Conservation (phyloP, 345 rosid species). For the Orychophragmus violaceus region DNA sequence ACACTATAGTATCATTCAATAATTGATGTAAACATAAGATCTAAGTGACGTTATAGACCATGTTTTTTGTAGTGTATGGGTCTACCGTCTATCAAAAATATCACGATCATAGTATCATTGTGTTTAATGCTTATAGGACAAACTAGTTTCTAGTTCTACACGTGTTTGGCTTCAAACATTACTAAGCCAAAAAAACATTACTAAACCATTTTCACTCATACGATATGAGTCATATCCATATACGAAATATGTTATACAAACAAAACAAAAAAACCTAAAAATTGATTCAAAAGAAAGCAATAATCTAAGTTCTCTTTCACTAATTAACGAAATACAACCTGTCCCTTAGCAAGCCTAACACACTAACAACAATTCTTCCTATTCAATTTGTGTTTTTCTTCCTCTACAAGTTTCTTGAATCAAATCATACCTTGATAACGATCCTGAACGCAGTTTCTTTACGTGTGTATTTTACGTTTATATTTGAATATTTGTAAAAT, state of each 20-base stretch:
- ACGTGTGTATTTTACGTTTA: neutral
- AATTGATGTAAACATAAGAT: too few species aligned
- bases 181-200: too few species aligned
- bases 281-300: neutral
- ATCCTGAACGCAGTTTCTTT: neutral
- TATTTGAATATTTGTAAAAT: neutral
- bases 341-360: neutral
- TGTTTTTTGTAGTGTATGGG: too few species aligned
- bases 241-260: neutral
- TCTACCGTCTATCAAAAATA: neutral
- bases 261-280: neutral
- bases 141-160: neutral
- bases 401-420: neutral
- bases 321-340: neutral
- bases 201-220: neutral
- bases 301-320: neutral
- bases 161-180: neutral
- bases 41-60: too few species aligned
- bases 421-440: neutral
- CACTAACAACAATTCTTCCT: conserved; percentile 17
- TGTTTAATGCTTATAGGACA: too few species aligned
- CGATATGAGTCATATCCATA: too few species aligned
- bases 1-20: too few species aligned
- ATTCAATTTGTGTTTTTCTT: too few species aligned
- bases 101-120: neutral